A percentile compares a stretch with the other conserved stretches of the same genome.
phyloP scores from a whole-genome alignment of 257 asterid genomes.

The Ajuga chamaepitys region DNA sequence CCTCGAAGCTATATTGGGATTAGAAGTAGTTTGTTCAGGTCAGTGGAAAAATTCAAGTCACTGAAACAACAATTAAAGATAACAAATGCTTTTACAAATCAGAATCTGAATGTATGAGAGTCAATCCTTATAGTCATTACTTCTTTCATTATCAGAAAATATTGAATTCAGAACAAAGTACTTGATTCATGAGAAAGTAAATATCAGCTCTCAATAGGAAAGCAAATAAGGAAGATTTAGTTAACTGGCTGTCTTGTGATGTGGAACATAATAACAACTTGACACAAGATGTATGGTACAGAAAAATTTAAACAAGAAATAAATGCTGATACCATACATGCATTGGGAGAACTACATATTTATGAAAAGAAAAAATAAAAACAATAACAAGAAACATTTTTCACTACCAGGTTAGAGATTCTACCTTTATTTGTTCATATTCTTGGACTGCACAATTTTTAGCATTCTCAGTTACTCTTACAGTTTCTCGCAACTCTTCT shows the following conservation, averaged over 20 bases:
- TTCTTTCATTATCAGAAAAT: not conserved
- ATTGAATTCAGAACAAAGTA: not conserved
- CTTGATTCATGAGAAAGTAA: not conserved
- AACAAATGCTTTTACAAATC: not conserved
- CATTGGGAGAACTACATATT: not conserved
- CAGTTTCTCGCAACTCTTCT: conserved; percentile 80
- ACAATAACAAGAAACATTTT: not conserved
- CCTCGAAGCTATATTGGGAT: not conserved
- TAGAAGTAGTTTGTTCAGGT: not conserved
- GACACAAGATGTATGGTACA: not conserved
- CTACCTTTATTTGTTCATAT: conserved; percentile 81
- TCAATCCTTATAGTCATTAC: not conserved
- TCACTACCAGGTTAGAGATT: conserved; percentile 14
- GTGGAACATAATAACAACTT: not conserved
- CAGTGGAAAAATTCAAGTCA: not conserved
- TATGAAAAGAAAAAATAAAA: not conserved
- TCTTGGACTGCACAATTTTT: conserved; percentile 66
- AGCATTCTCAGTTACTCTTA: conserved; percentile 73
- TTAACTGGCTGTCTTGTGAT: not conserved
- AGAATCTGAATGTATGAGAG: not conserved
- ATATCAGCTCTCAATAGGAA: not conserved
- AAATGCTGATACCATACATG: not conserved
- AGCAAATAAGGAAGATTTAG: not conserved
- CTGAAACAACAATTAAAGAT: not conserved
- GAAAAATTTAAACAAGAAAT: conserved; percentile 2